phyloP scores from a whole-genome alignment of 805 yeast genomes.

The Pichia pseudocactophila region DNA sequence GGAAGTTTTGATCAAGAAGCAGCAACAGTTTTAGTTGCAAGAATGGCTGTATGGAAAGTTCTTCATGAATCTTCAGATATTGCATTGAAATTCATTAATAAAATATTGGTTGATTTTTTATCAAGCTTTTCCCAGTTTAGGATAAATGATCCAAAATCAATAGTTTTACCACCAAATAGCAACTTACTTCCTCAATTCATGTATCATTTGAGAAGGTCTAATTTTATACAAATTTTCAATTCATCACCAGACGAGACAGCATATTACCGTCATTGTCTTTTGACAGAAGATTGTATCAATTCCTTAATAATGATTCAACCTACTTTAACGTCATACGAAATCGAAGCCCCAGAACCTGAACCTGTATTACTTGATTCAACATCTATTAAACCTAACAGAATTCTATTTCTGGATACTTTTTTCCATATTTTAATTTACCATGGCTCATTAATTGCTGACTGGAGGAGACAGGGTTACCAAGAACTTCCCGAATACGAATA shows the following conservation, averaged over 20 bases:
- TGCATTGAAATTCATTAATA: constrained; percentile 41
- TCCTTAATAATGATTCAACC: constrained; percentile 65
- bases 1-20: constrained; percentile 60
- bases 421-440: constrained; percentile 62
- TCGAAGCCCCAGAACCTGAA: constrained; percentile 44
- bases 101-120: constrained; percentile 38
- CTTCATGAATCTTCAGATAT: constrained; percentile 29
- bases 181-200: constrained; percentile 58
- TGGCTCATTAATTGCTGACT: constrained; percentile 56
- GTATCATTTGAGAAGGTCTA: constrained; percentile 59
- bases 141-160: constrained; percentile 38
- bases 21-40: constrained; percentile 51
- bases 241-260: constrained; percentile 69
- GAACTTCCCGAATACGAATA: constrained; percentile 50
- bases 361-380: constrained; percentile 58
- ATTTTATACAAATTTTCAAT: constrained; percentile 55
- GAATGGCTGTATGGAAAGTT: constrained; percentile 41
- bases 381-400: constrained; percentile 49
- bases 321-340: constrained; percentile 48
- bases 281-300: constrained; percentile 52
- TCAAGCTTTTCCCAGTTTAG: constrained; percentile 39
- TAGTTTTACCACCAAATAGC: constrained; percentile 40
- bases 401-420: constrained; percentile 55
- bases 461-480: constrained; percentile 60
- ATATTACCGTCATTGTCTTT: constrained; percentile 51